Conservation (phyloP, 1,284 basidiomycete species). For the Fomitopsis pinicola region DNA sequence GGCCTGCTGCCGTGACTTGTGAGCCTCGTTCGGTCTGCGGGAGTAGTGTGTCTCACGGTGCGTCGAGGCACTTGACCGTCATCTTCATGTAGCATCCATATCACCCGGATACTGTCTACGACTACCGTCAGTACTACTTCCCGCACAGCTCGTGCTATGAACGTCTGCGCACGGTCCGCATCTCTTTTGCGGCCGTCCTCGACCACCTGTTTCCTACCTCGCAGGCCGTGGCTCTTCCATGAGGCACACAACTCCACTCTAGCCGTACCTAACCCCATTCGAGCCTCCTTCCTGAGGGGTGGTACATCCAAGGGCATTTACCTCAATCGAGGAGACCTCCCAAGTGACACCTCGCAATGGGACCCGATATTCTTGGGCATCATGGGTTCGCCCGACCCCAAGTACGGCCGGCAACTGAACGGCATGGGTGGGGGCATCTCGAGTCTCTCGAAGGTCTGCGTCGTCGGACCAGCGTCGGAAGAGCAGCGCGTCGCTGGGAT, state of each 20-base stretch:
- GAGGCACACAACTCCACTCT: slow-evolving; percentile 1
- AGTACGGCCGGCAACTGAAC: slow-evolving; percentile 72
- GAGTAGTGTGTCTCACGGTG: no score
- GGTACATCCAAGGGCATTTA: slow-evolving; percentile 82
- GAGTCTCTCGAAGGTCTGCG: slow-evolving; percentile 76
- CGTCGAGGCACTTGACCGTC: background rate
- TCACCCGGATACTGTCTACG: background rate
- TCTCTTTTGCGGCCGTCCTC: background rate
- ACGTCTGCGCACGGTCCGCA: background rate
- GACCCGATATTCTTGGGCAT: slow-evolving; percentile 61
- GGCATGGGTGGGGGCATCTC: slow-evolving; percentile 82
- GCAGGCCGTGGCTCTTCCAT: background rate
- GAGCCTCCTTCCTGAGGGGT: slow-evolving; percentile 62
- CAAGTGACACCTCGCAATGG: slow-evolving; percentile 47
- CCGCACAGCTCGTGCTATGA: background rate
- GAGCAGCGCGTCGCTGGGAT: slow-evolving; percentile 36
- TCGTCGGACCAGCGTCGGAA: slow-evolving; percentile 50
- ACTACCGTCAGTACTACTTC: background rate
- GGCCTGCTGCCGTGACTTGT: background rate
- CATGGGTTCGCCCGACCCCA: slow-evolving; percentile 83
- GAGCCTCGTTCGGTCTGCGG: background rate
- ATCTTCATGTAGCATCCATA: background rate
- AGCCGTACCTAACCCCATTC: slow-evolving; percentile 38
- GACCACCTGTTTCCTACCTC: background rate
- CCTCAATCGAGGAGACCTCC: slow-evolving; percentile 50